Base-by-base conservation (phyloP, 305 asterid species). In the Solanum chacoense region DNA sequence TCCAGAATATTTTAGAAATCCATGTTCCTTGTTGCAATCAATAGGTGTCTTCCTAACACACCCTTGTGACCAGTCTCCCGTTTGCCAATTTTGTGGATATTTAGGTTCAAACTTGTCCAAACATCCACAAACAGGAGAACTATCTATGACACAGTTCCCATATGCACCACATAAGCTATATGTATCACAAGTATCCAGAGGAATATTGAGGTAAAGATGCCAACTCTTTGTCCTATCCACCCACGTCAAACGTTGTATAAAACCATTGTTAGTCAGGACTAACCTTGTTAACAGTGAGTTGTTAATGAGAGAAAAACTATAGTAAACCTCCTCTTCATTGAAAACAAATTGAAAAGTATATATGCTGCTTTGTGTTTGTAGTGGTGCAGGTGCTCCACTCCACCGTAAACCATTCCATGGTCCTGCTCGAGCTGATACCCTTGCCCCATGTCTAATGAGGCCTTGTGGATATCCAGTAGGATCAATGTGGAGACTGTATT, bases 91-190 rank as follows among this genome's bases (percentile, higher is more conserved):
- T 50, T 72, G 26, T 8, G 8, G 78, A 79, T 88, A 28, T 31
- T 88, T 88, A 29, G 87, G 32, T 55, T 9, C 55, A 55, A 80
- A 88, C 42, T 85, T 85, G 24, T 36, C 77, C 83, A 88, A 83
- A 67, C 90, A 88, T 11, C 20, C 31, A 67, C 90, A 88, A 87
- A 32, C 72, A 0, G 65, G 90, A 10, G 36, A 74, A 59, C 35
- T 83, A 76, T 76, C 55, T 5, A 85, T 73, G 36, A 16, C 42
- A 50, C 90, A 88, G 20, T 16, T 36, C 9, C 88, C 81, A 88
- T 88, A 71, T 2, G 88, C 78, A 85, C 90, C 90, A 88, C 90
- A 88, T 20, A 84, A 40, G 9, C 69, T 63, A 84, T 88, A 88
- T 24, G 29, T 59, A 32, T 45, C 88, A 74, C 90, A 88, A 88